Evolutionary conservation across 2,329 filamentous ascomycete species (phyloP).

Genomic region (Trichoderma sp.): DNA sequence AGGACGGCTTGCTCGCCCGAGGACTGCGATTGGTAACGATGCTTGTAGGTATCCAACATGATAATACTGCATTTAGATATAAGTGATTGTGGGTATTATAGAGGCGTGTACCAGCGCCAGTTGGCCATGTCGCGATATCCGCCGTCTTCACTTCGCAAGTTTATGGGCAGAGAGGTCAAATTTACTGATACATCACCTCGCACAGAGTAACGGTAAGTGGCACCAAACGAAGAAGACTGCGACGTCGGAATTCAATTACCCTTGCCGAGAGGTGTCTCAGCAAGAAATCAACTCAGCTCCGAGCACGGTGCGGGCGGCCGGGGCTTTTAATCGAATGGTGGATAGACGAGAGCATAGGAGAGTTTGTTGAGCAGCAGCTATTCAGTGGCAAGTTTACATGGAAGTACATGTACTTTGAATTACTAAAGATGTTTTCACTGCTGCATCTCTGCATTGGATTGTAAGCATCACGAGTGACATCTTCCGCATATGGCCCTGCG

Average conservation of each 20-base stretch:
- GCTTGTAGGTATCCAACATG: neutral
- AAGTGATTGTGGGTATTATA: neutral
- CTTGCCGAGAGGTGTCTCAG: constrained; percentile 17
- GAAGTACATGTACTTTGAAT: too few relatives aligned
- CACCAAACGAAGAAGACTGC: neutral
- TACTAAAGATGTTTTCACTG: too few relatives aligned
- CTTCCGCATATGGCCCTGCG: neutral
- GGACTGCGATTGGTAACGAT: neutral
- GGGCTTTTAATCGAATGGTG: neutral
- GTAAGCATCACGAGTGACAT: neutral
- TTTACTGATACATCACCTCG: constrained; percentile 11
- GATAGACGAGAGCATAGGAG: neutral
- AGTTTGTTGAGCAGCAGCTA: neutral
- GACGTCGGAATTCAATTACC: constrained; percentile 16
- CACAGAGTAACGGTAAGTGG: neutral
- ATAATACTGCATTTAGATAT: neutral
- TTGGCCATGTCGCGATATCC: neutral
- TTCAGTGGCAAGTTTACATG: neutral
- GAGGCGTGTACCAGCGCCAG: neutral
- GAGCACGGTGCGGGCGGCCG: constrained; percentile 8
- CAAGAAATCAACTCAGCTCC: neutral
- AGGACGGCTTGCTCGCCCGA: neutral
- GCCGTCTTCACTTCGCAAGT: neutral
- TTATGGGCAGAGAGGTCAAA: neutral
- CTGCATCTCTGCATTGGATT: neutral